Conservation (phyloP, 139 green algal genomes). For the Cymbomonas tetramitiformis region DNA sequence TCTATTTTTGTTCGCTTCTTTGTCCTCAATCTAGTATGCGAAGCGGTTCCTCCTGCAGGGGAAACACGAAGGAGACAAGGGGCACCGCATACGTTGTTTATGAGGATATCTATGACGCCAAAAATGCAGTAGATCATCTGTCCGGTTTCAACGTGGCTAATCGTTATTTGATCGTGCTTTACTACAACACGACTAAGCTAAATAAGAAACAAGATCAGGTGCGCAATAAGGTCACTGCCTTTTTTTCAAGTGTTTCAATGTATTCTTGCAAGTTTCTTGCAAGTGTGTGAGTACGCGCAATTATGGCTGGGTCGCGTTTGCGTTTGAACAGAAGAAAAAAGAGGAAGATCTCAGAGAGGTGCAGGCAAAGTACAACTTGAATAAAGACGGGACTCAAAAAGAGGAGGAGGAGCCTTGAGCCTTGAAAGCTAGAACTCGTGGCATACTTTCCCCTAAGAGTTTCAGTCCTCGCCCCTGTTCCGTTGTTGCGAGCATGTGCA, state of each 20-base stretch:
- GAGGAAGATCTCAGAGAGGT: conserved; percentile 70
- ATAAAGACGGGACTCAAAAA: too few relatives aligned
- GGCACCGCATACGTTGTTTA: conserved; percentile 96
- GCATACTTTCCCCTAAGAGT: too few relatives aligned
- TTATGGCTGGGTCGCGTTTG: too few relatives aligned
- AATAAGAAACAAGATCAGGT: conserved; percentile 56
- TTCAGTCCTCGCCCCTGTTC: too few relatives aligned
- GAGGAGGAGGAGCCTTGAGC: too few relatives aligned
- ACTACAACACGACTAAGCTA: conserved; percentile 64
- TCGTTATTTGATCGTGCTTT: conserved; percentile 75
- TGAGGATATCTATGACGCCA: conserved; percentile 98
- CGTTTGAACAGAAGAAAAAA: too few relatives aligned
- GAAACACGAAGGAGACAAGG: conserved; percentile 74
- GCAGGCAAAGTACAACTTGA: conserved; percentile 76
- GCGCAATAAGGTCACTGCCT: background rate
- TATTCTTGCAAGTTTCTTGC: background rate
- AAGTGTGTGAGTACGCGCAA: conserved; percentile 33
- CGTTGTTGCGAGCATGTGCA: too few relatives aligned
- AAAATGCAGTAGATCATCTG: conserved; percentile 76
- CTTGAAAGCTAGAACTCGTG: too few relatives aligned
- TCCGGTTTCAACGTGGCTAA: conserved; percentile 90
- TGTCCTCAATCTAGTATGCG: background rate
- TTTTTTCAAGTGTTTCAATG: too few relatives aligned
- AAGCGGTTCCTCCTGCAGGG: conserved; percentile 20
- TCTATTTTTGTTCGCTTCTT: background rate